These are phyloP conservation scores for Cladosporium sp. DNA, from an alignment of 2,329 filamentous ascomycete genomes.

Conservation along the genomic window DNA sequence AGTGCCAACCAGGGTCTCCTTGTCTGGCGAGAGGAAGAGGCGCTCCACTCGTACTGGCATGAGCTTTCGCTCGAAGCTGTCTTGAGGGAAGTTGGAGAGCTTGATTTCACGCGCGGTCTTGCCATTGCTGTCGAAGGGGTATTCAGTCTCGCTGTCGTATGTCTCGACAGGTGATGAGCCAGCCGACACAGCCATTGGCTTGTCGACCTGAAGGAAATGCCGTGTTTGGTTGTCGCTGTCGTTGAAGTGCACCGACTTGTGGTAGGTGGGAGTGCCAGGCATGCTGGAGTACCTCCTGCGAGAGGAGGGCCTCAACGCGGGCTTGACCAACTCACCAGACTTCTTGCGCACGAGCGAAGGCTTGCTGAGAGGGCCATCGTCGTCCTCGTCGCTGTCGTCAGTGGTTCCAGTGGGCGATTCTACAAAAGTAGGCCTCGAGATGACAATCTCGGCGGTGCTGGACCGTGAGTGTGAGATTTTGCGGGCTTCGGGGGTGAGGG, in stretches of 20 bases:
- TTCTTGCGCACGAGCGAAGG: constrained; percentile 97
- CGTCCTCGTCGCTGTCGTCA: constrained; percentile 49
- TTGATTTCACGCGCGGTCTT: constrained; percentile 80
- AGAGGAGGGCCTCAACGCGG: constrained; percentile 76
- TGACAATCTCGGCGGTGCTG: constrained; percentile 48
- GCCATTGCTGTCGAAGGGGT: constrained; percentile 65
- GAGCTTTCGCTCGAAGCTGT: constrained; percentile 55
- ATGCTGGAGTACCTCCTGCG: constrained; percentile 84
- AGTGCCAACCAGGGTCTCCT: constrained; percentile 77
- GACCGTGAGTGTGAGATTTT: constrained; percentile 58
- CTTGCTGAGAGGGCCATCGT: constrained; percentile 45
- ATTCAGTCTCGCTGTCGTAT: constrained; percentile 82
- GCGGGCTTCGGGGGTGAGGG: constrained; percentile 49
- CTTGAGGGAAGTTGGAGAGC: constrained; percentile 72
- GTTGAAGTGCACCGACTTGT: constrained; percentile 97
- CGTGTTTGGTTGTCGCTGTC: constrained; percentile 92
- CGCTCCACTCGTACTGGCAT: constrained; percentile 74
- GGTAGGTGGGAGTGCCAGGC: constrained; percentile 92
- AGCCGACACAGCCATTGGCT: constrained; percentile 91
- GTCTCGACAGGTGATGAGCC: constrained; percentile 84
- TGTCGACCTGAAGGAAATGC: constrained; percentile 90
- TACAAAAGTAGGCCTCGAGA: constrained; percentile 39
- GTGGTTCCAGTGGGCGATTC: constrained; percentile 39
- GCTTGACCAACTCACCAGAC: constrained; percentile 91
- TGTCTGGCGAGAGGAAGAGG: constrained; percentile 80